Percentiles rank a stretch among this genome's conserved stretches.
Evolutionary conservation across 768 basidiomycete genomes (phyloP).

Genomic region (Clitopilus hobsonii): DNA sequence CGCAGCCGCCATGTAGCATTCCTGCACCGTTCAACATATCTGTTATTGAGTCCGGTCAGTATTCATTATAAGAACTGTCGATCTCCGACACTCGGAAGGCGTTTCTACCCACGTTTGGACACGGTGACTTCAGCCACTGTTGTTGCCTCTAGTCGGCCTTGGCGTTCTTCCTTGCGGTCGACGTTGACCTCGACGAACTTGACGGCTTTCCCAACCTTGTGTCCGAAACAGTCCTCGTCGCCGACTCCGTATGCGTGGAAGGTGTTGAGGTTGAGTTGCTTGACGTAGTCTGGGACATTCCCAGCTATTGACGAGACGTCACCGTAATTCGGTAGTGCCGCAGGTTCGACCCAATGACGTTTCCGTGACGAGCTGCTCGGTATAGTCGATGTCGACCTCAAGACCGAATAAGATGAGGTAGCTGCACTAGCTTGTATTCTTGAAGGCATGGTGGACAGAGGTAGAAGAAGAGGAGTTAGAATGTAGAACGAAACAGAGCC

Average conservation of each 20-base stretch:
- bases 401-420: slow-evolving; percentile 16
- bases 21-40: slow-evolving; percentile 75
- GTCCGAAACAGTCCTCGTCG: slow-evolving; percentile 54
- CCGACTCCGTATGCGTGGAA: slow-evolving; percentile 71
- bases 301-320: slow-evolving; percentile 56
- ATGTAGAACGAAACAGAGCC: neutral
- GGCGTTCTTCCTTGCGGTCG: slow-evolving; percentile 38
- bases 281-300: slow-evolving; percentile 57
- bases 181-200: slow-evolving; percentile 58
- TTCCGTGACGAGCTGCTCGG: slow-evolving; percentile 21
- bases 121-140: slow-evolving; percentile 61
- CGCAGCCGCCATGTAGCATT: slow-evolving; percentile 72
- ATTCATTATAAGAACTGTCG: neutral
- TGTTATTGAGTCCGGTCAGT: slow-evolving; percentile 16
- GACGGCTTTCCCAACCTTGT: slow-evolving; percentile 54
- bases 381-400: slow-evolving; percentile 19
- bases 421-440: slow-evolving; percentile 23
- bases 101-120: slow-evolving; percentile 45
- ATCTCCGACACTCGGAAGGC: slow-evolving; percentile 5
- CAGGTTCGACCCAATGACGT: slow-evolving; percentile 60
- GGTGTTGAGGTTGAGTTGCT: slow-evolving; percentile 64
- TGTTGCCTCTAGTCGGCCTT: slow-evolving; percentile 53
- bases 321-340: slow-evolving; percentile 51
- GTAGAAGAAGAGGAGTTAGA: neutral
- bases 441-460: slow-evolving; percentile 21